Conservation (phyloP, 768 basidiomycete genomes). For the Pulveroboletus sp. region DNA sequence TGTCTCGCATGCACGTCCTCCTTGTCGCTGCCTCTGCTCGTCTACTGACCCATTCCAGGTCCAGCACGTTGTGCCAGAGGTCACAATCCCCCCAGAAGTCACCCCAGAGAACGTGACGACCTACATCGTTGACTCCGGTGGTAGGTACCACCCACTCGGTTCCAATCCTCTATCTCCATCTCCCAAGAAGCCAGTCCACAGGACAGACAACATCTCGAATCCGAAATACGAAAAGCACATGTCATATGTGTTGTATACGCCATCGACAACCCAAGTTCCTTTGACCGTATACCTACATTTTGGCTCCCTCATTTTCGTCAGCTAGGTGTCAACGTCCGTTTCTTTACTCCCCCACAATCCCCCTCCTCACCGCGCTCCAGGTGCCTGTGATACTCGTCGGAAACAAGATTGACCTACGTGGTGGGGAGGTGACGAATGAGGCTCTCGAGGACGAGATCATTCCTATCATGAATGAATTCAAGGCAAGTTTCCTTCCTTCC, state of each 20-base stretch:
- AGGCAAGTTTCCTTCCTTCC: constrained; percentile 45
- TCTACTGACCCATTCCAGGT: constrained; percentile 48
- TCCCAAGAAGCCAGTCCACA: constrained; percentile 65
- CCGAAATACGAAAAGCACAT: constrained; percentile 95
- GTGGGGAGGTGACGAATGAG: constrained; percentile 90
- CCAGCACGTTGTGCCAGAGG: constrained; percentile 92
- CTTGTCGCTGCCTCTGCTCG: not conserved
- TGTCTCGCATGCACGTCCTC: constrained; percentile 68
- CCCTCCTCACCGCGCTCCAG: constrained; percentile 36
- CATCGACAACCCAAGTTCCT: constrained; percentile 93
- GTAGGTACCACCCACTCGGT: constrained; percentile 41
- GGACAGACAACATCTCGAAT: constrained; percentile 84
- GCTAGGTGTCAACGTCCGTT: constrained; percentile 86
- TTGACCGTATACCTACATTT: constrained; percentile 96
- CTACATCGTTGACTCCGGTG: constrained; percentile 95
- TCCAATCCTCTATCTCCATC: constrained; percentile 3
- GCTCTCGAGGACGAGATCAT: constrained; percentile 91
- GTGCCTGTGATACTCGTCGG: constrained; percentile 96
- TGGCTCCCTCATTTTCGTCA: constrained; percentile 96
- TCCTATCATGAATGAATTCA: constrained; percentile 99
- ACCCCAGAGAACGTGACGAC: constrained; percentile 98
- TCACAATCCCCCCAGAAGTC: constrained; percentile 96
- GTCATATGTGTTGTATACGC: constrained; percentile 98
- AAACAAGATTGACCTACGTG: constrained; percentile 96
- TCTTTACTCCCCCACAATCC: not conserved